Evolutionary conservation across 2,329 filamentous ascomycete species (phyloP), one percentile per base, ranked within the genome.

Genomic region (Parascedosporium putredinis): DNA sequence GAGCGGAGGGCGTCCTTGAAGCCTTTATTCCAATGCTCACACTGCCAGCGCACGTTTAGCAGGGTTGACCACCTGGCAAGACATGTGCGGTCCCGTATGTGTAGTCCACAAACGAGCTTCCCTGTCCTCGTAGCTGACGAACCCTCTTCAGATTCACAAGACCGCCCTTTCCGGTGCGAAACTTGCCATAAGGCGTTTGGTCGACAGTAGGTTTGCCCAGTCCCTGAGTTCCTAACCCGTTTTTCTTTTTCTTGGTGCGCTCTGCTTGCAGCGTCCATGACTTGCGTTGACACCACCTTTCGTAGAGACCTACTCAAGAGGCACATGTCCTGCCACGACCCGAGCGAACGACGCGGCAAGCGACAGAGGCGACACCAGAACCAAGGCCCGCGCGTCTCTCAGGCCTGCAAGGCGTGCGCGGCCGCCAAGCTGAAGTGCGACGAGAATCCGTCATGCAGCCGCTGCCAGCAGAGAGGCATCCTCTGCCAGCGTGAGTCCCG

Each of bases 161-260:
- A 56, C n/a, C 45, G 54, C n/a, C 54, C 54, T n/a, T 56, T 56
- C 33, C 54, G 52, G 24, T 56, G 54, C 40, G 50, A 55, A 24
- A 51, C 50, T 24, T 56, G 54, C 24, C 52, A 55, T 46, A 56
- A 56, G 38, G 49, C 54, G 4, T 56, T 56, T 16, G 54, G 54
- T 20, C 53, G 54, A 46, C 54, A 51, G 54, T 56, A 84, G 69
- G 2, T 6, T 12, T 31, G 6, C 12, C 27, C 27, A 31, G 6
- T 31, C 27, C 7, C 27, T 31, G 12, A 31, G 6, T 31, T 31
- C 27, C 27, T 7, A 31, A 7, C 27, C 7, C 27, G 27, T 31
- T n/a, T n/a, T n/a, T n/a, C n/a, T n/a, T n/a, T n/a, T n/a, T n/a
- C n/a, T n/a, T n/a, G n/a, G n/a, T n/a, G n/a, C n/a, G n/a, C n/a